Base-by-base conservation (phyloP, 2,329 filamentous ascomycete genomes). In the Hymenoscyphus albidus region DNA sequence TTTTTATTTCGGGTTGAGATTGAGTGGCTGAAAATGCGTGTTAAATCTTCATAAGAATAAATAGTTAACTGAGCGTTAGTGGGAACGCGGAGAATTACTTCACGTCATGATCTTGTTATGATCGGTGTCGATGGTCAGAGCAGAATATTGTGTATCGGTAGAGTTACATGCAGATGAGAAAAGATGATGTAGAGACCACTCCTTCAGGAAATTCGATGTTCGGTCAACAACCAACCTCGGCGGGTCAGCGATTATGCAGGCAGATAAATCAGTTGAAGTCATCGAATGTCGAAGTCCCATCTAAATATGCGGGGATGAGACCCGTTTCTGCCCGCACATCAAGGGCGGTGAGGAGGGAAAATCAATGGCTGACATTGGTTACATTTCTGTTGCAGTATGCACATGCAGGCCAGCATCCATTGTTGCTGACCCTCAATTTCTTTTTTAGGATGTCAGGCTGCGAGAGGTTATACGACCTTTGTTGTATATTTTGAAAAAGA, bases 371-470 rank as follows among this genome's bases (percentile, higher is more conserved):
- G 38, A 44, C 22, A 38, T 60, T 60, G 39, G 39, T 60, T 51
- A 12, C 42, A 42, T 44, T 18, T 32, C 27, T 31, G 40, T 13
- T 32, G 39, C 22, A 32, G 38, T 22, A 42, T 32, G 32, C 22
- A 48, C 10, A 32, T 60, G 58, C 57, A 40, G 38, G 22, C 39
- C 39, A 12, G 39, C 35, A 35, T 35, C 35, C 35, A 35, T 22
- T 42, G 58, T 42, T n/a, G 39, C 22, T 42, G 58, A 59, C 39
- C 58, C 58, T 60, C 58, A 40, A 51, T 60, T 60, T 60, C n/a
- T 39, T 42, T n/a, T 31, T 44, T 39, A 48, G 58, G 22, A 51
- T 22, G 22, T 38, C 18, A 60, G 39, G 13, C 14, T 44, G 14
- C 58, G 44, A 56, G 32, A 22, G 32, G 13, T 13, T 4, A 9